Evolutionary conservation across 1,139 yeast genomes (phyloP).

Genomic region (Sugiyamaella sp.): DNA sequence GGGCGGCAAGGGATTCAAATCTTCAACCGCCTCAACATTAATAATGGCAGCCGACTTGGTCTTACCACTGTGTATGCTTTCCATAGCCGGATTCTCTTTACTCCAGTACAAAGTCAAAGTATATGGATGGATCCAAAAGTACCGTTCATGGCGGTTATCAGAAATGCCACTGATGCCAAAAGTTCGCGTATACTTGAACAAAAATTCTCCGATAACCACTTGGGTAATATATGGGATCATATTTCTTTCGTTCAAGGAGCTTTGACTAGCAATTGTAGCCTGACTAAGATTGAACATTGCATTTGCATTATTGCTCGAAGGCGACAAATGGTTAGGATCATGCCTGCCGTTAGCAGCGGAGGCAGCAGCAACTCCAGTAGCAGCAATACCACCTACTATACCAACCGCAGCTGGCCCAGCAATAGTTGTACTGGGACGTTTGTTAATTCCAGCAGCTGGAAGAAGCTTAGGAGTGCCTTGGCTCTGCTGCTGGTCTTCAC

Average conservation of each 20-base stretch:
- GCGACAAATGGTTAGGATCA: constrained; percentile 9
- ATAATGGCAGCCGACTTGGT: constrained; percentile 77
- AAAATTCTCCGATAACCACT: constrained; percentile 89
- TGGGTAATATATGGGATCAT: constrained; percentile 90
- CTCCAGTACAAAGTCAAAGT: constrained; percentile 92
- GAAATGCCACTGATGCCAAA: constrained; percentile 77
- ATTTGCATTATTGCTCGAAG: constrained; percentile 17
- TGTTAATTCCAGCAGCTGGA: constrained; percentile 17
- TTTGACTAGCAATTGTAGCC: constrained; percentile 67
- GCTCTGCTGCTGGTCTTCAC: neutral
- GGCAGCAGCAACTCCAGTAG: constrained; percentile 3
- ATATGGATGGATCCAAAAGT: constrained; percentile 97
- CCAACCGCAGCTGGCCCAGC: constrained; percentile 9
- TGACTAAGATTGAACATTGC: constrained; percentile 32
- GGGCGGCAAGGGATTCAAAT: constrained; percentile 85
- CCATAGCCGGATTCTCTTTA: constrained; percentile 73
- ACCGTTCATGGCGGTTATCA: constrained; percentile 84
- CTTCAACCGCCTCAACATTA: constrained; percentile 77
- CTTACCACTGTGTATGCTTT: constrained; percentile 57
- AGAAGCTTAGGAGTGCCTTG: constrained; percentile 6
- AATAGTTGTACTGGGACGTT: constrained; percentile 13
- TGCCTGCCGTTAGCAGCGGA: constrained; percentile 1
- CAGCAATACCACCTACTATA: neutral
- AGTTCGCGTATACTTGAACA: constrained; percentile 82
- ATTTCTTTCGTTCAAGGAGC: constrained; percentile 68